Evolutionary conservation across 2,329 filamentous ascomycete genomes (phyloP).

Genomic region (Ophiostoma populinum): DNA sequence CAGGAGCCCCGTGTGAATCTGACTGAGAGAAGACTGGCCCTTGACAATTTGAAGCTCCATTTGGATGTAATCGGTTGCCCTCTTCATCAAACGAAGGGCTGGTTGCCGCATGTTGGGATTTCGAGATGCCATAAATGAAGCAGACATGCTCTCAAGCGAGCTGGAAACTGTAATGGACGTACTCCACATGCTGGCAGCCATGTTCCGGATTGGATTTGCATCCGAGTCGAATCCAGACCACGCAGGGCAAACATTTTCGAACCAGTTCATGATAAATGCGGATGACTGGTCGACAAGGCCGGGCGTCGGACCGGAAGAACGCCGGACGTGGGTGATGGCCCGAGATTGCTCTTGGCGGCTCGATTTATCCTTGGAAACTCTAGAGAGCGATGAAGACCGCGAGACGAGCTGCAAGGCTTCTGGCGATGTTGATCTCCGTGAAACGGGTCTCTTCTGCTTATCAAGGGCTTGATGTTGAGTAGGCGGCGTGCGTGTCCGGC

Average conservation of each 20-base stretch:
- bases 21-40: background rate
- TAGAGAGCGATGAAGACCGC: too few relatives aligned
- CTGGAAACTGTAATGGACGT: background rate
- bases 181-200: slow-evolving; percentile 2
- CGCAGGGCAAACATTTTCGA: slow-evolving; percentile 1
- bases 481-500: too few relatives aligned
- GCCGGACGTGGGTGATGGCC: background rate
- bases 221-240: background rate
- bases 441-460: too few relatives aligned
- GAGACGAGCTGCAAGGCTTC: too few relatives aligned
- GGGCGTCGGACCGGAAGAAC: background rate
- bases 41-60: slow-evolving; percentile 1
- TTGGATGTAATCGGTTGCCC: slow-evolving; percentile 1
- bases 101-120: slow-evolving; percentile 1
- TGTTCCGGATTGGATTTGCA: background rate
- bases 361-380: too few relatives aligned
- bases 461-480: too few relatives aligned
- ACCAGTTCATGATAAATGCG: slow-evolving; percentile 1
- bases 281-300: slow-evolving; percentile 2
- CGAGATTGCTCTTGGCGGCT: too few relatives aligned
- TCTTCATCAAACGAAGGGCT: background rate
- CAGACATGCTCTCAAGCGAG: slow-evolving; percentile 2
- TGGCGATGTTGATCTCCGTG: too few relatives aligned
- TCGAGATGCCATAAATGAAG: slow-evolving; percentile 1
- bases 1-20: slow-evolving; percentile 1